Evolutionary conservation across 2,329 filamentous ascomycete species (phyloP), one percentile per base, ranked within the genome.

Genomic region (Fusarium ramigenum): DNA sequence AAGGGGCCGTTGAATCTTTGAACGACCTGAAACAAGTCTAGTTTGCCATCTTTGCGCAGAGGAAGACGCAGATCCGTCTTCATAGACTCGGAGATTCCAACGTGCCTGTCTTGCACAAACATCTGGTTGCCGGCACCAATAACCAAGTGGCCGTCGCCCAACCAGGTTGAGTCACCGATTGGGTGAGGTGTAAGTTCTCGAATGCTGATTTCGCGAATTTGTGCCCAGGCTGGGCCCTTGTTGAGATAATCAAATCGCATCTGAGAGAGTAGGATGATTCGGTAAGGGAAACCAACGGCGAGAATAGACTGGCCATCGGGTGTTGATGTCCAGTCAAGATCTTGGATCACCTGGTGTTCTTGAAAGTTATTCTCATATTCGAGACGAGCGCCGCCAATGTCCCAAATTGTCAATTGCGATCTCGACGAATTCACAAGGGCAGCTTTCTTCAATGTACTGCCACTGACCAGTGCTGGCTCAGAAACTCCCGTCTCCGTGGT

Each of bases 321-420:
- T 0, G 95, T 97, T 7, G 93, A 96, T 2, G 95, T 96, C 96
- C 96, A 98, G 80, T 97, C 95, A 18, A 98, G 88, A 80, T 97
- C 95, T 71, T 92, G 91, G 44, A 98, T 94, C 10, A 87, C 88
- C 76, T 96, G 93, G 67, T 92, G 88, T 18, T 87, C 87, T 72
- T 92, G 88, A 72, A 95, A 96, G 36, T 90, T 87, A 76, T 96
- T 90, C 69, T 93, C 89, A 78, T 93, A 95, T 80, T 98, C 95
- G 10, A 97, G 87, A 70, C 94, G 92, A 4, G 91, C 91, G 62
- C 92, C 93, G 70, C 92, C 90, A 16, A 94, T 93, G 78, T 97
- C 95, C 96, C 95, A 98, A 56, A 98, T 97, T 0, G 93, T 97
- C 56, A 98, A 84, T 44, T 91, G 90, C 1, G 92, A 94, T 70